A percentile compares a stretch with the other conserved stretches of the same genome.
Conservation (phyloP, 179 eudicot genomes). For the Heliamphora pulchella region DNA sequence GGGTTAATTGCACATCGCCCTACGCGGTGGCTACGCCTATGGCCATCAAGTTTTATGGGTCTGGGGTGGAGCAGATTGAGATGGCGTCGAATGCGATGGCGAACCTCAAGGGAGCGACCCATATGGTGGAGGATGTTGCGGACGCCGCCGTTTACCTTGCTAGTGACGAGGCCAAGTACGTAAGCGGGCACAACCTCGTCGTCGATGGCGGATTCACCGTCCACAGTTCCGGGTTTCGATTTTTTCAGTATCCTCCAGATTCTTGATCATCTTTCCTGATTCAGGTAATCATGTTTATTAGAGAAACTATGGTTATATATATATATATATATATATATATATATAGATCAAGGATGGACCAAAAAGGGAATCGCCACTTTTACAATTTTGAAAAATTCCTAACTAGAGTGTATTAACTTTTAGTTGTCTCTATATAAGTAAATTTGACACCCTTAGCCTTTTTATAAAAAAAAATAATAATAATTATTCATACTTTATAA, state of each 20-base stretch:
- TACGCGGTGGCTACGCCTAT: constrained; percentile 23
- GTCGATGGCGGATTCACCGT: constrained; percentile 28
- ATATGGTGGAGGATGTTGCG: constrained; percentile 22
- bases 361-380: neutral
- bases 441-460: too few species aligned
- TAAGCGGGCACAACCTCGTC: constrained; percentile 27
- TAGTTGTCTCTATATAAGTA: too few species aligned
- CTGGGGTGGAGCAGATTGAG: constrained; percentile 11
- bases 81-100: neutral
- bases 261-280: neutral
- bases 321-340: too few species aligned
- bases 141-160: constrained; percentile 27
- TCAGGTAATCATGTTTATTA: too few species aligned
- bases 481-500: too few species aligned
- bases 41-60: constrained; percentile 12
- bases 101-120: constrained; percentile 22
- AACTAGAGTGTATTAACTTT: too few species aligned
- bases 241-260: constrained; percentile 12
- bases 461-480: too few species aligned
- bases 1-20: constrained; percentile 42
- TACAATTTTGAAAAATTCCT: too few species aligned
- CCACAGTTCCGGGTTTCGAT: constrained; percentile 11
- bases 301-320: too few species aligned
- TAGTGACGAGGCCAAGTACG: constrained; percentile 25
- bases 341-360: too few species aligned